A percentile compares a stretch with the other conserved stretches of the same genome.
Conservation (phyloP, 371 early-diverging fungal species). For the Mortierella sp. region DNA sequence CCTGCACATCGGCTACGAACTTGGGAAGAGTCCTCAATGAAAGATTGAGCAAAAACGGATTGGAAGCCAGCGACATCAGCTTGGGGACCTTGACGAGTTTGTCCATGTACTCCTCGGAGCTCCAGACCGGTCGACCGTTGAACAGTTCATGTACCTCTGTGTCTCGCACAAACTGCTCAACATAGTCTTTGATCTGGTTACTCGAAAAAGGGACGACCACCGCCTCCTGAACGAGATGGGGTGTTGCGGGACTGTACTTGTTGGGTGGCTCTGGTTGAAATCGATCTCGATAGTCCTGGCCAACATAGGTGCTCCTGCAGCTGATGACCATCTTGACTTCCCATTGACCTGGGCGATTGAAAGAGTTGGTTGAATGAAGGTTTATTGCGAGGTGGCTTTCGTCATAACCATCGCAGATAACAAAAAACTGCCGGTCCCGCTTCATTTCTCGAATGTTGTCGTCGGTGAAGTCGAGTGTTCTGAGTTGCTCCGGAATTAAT, state of each 20-base stretch:
- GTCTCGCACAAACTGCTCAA: constrained; percentile 10
- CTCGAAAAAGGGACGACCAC: neutral
- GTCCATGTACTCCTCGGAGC: neutral
- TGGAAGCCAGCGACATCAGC: constrained; percentile 5
- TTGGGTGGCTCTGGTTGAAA: no score
- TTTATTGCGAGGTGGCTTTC: neutral
- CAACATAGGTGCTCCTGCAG: constrained; percentile 1
- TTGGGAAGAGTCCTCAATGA: no score
- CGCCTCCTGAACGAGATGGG: neutral
- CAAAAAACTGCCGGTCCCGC: neutral
- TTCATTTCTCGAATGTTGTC: constrained; percentile 6
- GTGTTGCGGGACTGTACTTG: neutral
- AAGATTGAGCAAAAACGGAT: constrained; percentile 13
- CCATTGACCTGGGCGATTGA: constrained; percentile 1
- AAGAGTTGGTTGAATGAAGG: neutral
- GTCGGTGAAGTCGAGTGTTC: neutral
- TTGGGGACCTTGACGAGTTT: neutral
- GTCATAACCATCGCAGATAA: constrained; percentile 27
- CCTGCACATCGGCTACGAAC: no score
- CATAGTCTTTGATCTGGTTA: constrained; percentile 17
- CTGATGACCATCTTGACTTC: constrained; percentile 15
- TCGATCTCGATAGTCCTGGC: neutral
- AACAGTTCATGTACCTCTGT: no score
- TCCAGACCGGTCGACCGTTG: neutral
- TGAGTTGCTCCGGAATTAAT: constrained; percentile 9